phyloP scores from a whole-genome alignment of 129 eudicot genomes.

The Heracleum sosnowskyi region DNA sequence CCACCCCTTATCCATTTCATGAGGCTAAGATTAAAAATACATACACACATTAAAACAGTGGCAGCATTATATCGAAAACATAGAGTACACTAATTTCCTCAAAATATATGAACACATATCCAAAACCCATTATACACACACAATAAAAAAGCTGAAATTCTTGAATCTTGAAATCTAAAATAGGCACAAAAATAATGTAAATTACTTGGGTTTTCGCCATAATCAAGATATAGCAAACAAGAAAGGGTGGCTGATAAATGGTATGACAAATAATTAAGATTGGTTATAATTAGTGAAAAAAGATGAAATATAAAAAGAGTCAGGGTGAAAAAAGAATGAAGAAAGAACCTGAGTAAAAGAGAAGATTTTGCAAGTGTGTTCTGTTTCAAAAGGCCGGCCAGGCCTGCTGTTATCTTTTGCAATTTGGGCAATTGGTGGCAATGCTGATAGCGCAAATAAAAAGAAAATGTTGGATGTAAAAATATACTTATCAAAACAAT shows the following conservation, averaged over 20 bases:
- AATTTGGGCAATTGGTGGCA: too few species aligned
- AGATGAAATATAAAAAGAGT: background rate
- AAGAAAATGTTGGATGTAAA: too few species aligned
- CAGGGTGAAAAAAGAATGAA: background rate
- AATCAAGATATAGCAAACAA: background rate
- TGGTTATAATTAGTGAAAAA: background rate
- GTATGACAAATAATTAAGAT: background rate
- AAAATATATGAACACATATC: background rate
- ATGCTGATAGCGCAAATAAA: too few species aligned
- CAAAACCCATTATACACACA: background rate
- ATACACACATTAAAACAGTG: background rate
- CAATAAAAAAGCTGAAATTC: background rate
- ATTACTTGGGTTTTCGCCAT: background rate
- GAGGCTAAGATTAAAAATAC: background rate
- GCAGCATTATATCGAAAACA: too few species aligned
- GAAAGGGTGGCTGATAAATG: background rate
- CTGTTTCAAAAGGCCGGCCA: too few species aligned
- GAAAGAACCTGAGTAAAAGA: background rate
- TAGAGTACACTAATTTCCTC: background rate
- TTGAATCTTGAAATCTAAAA: background rate
- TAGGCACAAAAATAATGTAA: background rate
- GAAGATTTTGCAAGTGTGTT: too few species aligned
- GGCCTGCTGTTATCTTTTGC: too few species aligned
- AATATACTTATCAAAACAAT: too few species aligned
- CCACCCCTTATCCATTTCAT: background rate